Base-by-base conservation (phyloP, 1,284 basidiomycete genomes). In the Tilletia horrida region DNA sequence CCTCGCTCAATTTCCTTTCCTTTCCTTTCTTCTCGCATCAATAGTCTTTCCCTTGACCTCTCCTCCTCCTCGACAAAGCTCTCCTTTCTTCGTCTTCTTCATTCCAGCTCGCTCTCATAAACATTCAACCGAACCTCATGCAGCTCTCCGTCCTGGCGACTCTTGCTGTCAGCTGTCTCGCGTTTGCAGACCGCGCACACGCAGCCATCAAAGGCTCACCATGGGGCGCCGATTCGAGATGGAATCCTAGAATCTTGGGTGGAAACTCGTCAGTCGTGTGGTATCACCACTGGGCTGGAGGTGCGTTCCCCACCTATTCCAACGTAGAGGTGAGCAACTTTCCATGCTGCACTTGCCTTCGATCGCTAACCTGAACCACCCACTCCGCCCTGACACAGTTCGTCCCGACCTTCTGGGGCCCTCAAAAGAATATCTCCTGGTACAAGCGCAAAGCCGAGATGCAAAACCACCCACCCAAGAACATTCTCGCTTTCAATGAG, bases 401-500 rank as follows among this genome's bases (percentile, higher is more conserved):
- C 9, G 42, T 62, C 14, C 59, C 59, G 6, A 62, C 9, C 1
- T 21, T 40, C 25, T 62, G 59, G 59, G 59, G 59, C 3, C 14
- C 31, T 21, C 27, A 62, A 3, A 62, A 62, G 29, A 13, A 25
- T 7, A 7, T 18, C 14, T 21, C 13, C 14, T 62, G 59, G 59
- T n/a, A 23, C 31, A 62, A 18, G 0, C 31, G 31, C 59, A 62
- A 62, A 16, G 42, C 31, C 14, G 35, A 42, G 35, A 42, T 62
- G 35, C 8, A 14, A 14, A 29, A 11, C 35, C 3, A 62, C 16
- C 59, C 35, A 21, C 42, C 31, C 13, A 21, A 25, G 25, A 14
- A 62, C 59, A 1, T 62, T 11, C 42, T 62, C 18, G 59, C 27
- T 16, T 62, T 42, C 59, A 62, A 62, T 31, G 59, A 62, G 31